These are phyloP conservation scores for Phytophthora constricta DNA, from an alignment of 352 stramenopile genomes.

Conservation along the genomic window DNA sequence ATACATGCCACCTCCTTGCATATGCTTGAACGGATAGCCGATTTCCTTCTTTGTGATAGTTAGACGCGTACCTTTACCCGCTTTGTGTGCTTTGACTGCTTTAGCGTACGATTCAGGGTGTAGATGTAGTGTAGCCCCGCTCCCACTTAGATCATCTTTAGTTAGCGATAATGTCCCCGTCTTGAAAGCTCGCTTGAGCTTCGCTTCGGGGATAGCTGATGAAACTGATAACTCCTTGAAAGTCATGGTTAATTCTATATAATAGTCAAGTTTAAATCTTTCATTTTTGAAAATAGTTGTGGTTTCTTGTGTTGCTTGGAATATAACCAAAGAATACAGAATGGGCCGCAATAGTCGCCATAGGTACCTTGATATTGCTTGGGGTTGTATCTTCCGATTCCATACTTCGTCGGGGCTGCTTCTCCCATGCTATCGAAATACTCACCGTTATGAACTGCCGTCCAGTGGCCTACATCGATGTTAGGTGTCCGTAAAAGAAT, in stretches of 20 bases:
- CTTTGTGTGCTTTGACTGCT: constrained; percentile 1
- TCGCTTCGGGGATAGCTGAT: background rate
- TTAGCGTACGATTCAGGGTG: constrained; percentile 19
- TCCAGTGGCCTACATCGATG: constrained; percentile 7
- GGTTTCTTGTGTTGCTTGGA: constrained; percentile 13
- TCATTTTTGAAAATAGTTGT: constrained; percentile 10
- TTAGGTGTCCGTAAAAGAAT: constrained; percentile 9
- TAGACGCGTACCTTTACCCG: background rate
- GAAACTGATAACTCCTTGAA: constrained; percentile 16
- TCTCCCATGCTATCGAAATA: constrained; percentile 17
- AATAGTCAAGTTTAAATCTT: constrained; percentile 19
- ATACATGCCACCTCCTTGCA: constrained; percentile 4
- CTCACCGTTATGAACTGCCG: background rate
- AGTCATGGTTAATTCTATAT: constrained; percentile 8
- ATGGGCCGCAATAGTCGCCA: constrained; percentile 14
- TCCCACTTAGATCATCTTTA: constrained; percentile 3
- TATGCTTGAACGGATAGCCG: background rate
- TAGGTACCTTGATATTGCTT: constrained; percentile 8
- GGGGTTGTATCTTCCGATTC: constrained; percentile 6
- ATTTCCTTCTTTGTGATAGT: constrained; percentile 2
- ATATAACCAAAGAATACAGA: constrained; percentile 17
- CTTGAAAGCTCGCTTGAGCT: background rate
- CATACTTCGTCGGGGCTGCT: background rate
- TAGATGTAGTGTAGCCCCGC: background rate
- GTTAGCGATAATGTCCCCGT: constrained; percentile 1